Conservation (phyloP, 768 basidiomycete species). For the Kwoniella dejecticola region DNA sequence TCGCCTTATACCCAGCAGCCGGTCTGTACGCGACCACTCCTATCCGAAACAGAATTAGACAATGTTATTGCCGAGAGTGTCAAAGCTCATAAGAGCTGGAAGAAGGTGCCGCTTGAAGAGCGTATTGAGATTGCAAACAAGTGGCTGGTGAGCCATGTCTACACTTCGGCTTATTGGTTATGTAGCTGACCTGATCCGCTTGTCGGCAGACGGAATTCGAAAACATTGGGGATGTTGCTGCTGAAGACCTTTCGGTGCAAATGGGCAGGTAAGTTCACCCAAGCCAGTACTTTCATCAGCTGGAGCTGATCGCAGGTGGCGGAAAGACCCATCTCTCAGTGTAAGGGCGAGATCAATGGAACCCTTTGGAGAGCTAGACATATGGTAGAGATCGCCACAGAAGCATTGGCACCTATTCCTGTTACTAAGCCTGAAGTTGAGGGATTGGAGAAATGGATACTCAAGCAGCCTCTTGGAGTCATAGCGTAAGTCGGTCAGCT, state of each 20-base stretch:
- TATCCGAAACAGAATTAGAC: slow-evolving; percentile 65
- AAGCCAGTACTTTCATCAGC: background rate
- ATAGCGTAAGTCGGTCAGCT: slow-evolving; percentile 62
- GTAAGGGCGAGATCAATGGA: slow-evolving; percentile 75
- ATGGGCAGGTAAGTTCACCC: slow-evolving; percentile 77
- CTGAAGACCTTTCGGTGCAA: slow-evolving; percentile 75
- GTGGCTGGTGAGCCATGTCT: slow-evolving; percentile 63
- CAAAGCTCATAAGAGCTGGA: slow-evolving; percentile 76
- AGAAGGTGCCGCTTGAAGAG: slow-evolving; percentile 63
- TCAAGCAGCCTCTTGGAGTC: slow-evolving; percentile 80
- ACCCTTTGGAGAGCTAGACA: slow-evolving; percentile 79
- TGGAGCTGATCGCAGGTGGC: background rate
- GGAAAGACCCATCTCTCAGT: slow-evolving; percentile 74
- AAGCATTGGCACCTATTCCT: slow-evolving; percentile 71
- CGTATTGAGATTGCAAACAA: slow-evolving; percentile 70
- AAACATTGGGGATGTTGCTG: slow-evolving; percentile 65
- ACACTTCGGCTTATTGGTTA: slow-evolving; percentile 6
- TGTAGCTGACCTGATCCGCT: background rate
- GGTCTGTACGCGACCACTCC: slow-evolving; percentile 68
- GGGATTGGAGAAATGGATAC: slow-evolving; percentile 80
- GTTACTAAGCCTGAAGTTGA: slow-evolving; percentile 77
- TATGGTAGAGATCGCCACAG: slow-evolving; percentile 78
- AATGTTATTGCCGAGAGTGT: slow-evolving; percentile 63
- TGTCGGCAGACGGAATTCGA: slow-evolving; percentile 60
- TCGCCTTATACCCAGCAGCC: slow-evolving; percentile 76